Evolutionary conservation across 2,329 filamentous ascomycete species (phyloP), one percentile per base, ranked within the genome.

Genomic region (Blumeriella jaapii): DNA sequence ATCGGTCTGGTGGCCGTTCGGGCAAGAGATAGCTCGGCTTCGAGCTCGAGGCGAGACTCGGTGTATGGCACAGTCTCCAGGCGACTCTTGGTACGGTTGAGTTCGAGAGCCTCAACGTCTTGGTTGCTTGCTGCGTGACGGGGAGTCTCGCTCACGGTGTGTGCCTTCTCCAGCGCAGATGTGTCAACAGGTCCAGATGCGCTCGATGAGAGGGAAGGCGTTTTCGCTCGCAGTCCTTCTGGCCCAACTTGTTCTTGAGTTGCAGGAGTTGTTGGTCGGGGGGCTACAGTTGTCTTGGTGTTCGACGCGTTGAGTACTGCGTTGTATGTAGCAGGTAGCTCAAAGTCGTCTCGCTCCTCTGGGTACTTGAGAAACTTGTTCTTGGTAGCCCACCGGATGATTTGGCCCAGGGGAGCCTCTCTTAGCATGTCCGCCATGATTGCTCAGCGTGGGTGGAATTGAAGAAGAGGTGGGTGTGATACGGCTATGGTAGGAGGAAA

Each of bases 371-470:
- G 59, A 27, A 68, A 50, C 26, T 56, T 62, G 49, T 72, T 73
- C 19, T 56, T 55, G 2, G 71, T 71, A 35, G 66, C 31, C 46
- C 61, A 69, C 46, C 74, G 64, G 44, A 78, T 62, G 31, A 75
- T 45, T 46, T 77, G 71, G 46, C 74, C 74, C 42, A 75, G 47
- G 17, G 72, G 64, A 40, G 72, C 64, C 38, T 77, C 73, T 51
- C 71, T 60, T 38, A 77, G 58, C 4, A 65, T 44, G 7, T 55
- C 51, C 28, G 40, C 12, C 43, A 46, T 46, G 22, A n/a, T 31
- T 20, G 22, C 10, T 9, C 9, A 24, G 10, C 3, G 3, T 16
- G 3, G 16, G 10, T 11, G 25, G 15, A 13, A 11, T 23, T 19
- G 11, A n/a, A n/a, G 9, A 25, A 12, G 26, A 14, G 19, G 2